These are phyloP conservation scores for Metschnikowia similis DNA, from an alignment of 805 yeast species.

Conservation along the genomic window DNA sequence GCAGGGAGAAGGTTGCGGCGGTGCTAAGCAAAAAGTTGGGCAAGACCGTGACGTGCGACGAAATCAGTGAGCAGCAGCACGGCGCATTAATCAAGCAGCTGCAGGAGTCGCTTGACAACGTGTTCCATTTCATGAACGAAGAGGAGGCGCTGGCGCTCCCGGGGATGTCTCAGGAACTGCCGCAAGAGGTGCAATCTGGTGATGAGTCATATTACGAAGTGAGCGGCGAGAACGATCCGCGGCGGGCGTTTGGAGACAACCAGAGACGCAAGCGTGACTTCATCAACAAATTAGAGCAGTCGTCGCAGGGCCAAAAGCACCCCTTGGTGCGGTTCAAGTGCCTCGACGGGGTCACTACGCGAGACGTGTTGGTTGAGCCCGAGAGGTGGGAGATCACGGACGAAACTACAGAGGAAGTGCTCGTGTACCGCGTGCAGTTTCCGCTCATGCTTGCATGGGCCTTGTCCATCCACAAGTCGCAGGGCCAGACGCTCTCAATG, in stretches of 20 bases:
- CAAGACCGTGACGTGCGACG: slow-evolving; percentile 3
- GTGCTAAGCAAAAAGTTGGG: slow-evolving; percentile 11
- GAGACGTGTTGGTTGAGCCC: slow-evolving; percentile 76
- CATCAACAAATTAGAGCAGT: slow-evolving; percentile 37
- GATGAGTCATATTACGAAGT: background rate
- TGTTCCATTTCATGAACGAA: slow-evolving; percentile 13
- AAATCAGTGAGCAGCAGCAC: slow-evolving; percentile 12
- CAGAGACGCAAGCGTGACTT: slow-evolving; percentile 46
- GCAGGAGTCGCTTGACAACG: slow-evolving; percentile 10
- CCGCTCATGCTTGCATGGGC: slow-evolving; percentile 82
- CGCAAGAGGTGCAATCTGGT: too few species aligned
- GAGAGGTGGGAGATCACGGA: slow-evolving; percentile 82
- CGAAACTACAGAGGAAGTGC: slow-evolving; percentile 52
- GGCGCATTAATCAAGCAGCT: background rate
- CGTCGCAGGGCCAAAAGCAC: slow-evolving; percentile 44
- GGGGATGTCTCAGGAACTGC: too few species aligned
- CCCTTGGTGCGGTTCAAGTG: slow-evolving; percentile 78
- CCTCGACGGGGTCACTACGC: slow-evolving; percentile 59
- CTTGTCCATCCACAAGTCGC: slow-evolving; percentile 77
- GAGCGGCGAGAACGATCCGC: background rate
- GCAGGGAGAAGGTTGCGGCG: slow-evolving; percentile 4
- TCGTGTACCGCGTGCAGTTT: slow-evolving; percentile 50
- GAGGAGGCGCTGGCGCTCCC: background rate
- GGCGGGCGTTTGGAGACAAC: slow-evolving; percentile 16
- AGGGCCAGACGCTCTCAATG: slow-evolving; percentile 74